These are phyloP conservation scores for Pseudogymnoascus sp. DNA, from an alignment of 2,329 filamentous ascomycete species.

Conservation along the genomic window DNA sequence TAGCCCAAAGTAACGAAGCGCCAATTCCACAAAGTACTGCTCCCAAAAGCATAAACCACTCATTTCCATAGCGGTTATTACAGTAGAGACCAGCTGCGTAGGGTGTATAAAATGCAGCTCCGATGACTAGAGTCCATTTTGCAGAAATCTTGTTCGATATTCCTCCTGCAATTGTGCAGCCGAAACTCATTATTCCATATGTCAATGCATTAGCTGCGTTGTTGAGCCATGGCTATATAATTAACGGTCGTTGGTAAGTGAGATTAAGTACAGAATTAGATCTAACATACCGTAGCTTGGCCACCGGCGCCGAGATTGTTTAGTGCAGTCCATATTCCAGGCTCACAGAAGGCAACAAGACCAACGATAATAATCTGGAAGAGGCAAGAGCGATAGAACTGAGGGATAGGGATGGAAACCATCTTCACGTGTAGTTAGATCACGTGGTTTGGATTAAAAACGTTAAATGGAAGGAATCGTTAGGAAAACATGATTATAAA, in stretches of 20 bases:
- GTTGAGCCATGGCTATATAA: constrained; percentile 52
- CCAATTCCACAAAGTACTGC: constrained; percentile 59
- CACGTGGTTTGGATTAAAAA: background rate
- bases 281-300: constrained; percentile 26
- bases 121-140: constrained; percentile 61
- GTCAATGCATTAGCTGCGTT: constrained; percentile 63
- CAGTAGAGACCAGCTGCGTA: constrained; percentile 64
- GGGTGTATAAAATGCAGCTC: constrained; percentile 63
- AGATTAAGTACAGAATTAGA: background rate
- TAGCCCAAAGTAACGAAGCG: constrained; percentile 63
- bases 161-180: constrained; percentile 55
- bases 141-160: constrained; percentile 62
- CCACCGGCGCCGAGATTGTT: constrained; percentile 66
- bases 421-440: background rate
- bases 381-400: background rate
- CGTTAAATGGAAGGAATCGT: background rate
- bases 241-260: background rate
- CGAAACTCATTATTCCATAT: constrained; percentile 64
- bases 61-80: constrained; percentile 60
- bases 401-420: background rate
- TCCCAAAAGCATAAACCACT: constrained; percentile 62
- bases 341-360: constrained; percentile 60
- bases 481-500: background rate
- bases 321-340: constrained; percentile 66
- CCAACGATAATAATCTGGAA: constrained; percentile 52